A percentile compares a stretch with the other conserved stretches of the same genome.
phyloP scores from a whole-genome alignment of 2,329 filamentous ascomycete genomes.

The Cercospora citrullina region DNA sequence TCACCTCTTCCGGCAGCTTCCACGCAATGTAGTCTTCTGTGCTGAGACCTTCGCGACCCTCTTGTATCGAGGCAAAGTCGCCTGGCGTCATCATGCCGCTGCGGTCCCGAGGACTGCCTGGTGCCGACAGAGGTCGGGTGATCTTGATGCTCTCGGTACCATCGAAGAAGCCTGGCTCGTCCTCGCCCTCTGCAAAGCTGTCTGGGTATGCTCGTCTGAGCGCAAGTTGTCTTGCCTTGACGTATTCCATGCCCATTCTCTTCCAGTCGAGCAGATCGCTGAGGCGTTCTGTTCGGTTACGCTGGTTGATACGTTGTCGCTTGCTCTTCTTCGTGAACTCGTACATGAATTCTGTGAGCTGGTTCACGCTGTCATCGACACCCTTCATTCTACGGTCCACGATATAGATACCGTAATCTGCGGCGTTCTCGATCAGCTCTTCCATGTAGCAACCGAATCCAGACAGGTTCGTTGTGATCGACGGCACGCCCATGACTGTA shows the following conservation, averaged over 20 bases:
- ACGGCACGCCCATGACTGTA: conserved; percentile 97
- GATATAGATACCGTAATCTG: conserved; percentile 98
- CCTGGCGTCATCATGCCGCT: conserved; percentile 99
- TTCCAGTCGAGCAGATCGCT: conserved; percentile 98
- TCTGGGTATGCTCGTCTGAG: conserved; percentile 86
- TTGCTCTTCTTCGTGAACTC: conserved; percentile 92
- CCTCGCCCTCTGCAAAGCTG: conserved; percentile 72
- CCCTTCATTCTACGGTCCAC: conserved; percentile 94
- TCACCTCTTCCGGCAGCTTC: conserved; percentile 79
- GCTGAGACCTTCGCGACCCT: conserved; percentile 86
- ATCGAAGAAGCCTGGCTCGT: conserved; percentile 83
- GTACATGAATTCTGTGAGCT: conserved; percentile 88
- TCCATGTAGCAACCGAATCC: conserved; percentile 99
- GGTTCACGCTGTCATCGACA: conserved; percentile 95
- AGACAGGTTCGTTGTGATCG: conserved; percentile 95
- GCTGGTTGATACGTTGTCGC: conserved; percentile 96
- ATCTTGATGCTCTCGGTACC: conserved; percentile 87
- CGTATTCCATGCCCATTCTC: conserved; percentile 98
- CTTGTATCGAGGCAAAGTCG: conserved; percentile 94
- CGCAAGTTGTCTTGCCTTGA: conserved; percentile 92
- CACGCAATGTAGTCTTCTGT: conserved; percentile 98
- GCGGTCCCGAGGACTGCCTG: conserved; percentile 85
- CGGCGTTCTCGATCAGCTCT: conserved; percentile 95
- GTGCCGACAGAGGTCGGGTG: conserved; percentile 87
- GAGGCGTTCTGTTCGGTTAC: conserved; percentile 91